phyloP scores from a whole-genome alignment of 176 grass and related monocot species.

The maize (Zea mays) region Zm-B73-REFERENCE-NAM-5.0 NC_050096.1:155166001-155166500 shows the following conservation, averaged over 20 bases:
- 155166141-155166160: not conserved
- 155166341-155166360: constrained; percentile 79
- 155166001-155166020: constrained; percentile 22
- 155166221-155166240: constrained; percentile 90
- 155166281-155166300: constrained; percentile 93
- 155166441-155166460: constrained; percentile 95
- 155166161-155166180: constrained; percentile 32
- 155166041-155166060: constrained; percentile 31
- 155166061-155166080: not conserved
- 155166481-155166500: constrained; percentile 68
- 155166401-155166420: constrained; percentile 88
- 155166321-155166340: constrained; percentile 91
- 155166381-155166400: constrained; percentile 97
- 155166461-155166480: constrained; percentile 77
- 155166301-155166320: constrained; percentile 88
- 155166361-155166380: constrained; percentile 92
- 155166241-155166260: constrained; percentile 95
- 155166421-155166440: constrained; percentile 94
- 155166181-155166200: constrained; percentile 92
- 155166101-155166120: constrained; percentile 16
- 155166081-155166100: constrained; percentile 31
- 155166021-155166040: constrained; percentile 27
- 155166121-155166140: not conserved
- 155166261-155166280: constrained; percentile 88
- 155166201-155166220: constrained; percentile 96